Base-by-base conservation (phyloP, 2,329 filamentous ascomycete species). In the Balansia obtecta region DNA sequence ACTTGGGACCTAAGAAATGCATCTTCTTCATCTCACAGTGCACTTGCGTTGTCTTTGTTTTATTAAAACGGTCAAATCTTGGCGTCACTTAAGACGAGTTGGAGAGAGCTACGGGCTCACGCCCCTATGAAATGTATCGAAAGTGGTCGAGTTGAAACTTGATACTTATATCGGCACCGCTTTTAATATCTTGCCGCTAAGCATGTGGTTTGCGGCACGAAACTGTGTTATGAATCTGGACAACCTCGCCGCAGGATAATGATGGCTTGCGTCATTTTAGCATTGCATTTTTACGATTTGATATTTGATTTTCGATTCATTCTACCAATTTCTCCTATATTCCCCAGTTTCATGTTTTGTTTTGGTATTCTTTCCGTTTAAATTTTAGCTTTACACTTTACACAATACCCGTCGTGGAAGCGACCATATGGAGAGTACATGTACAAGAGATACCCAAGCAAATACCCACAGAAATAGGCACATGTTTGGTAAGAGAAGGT, bases 361-460 rank as follows among this genome's bases (percentile, higher is more conserved):
- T 27, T 20, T 39, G n/a, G 27, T 27, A 30, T 40, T 40, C 7
- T 40, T 40, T 11, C 38, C n/a, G 22, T 40, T 27, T 3, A 40
- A 6, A 41, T 15, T 45, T 43, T 32, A 30, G 32, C 18, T 50
- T 33, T 41, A 33, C 11, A 20, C 45, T 44, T 43, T 16, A 44
- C 39, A 43, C 16, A 53, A 53, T 50, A 53, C 51, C 51, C 49
- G 48, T 34, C 22, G 45, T 34, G 12, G 50, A 48, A 48, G 45
- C 50, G 40, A 45, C 22, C 41, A 30, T 33, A 37, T 9, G 32
- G 46, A 50, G 34, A 37, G 33, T 46, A 32, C 30, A 40, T 37
- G 38, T 48, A 50, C 38, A 52, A 50, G 34, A 55, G 51, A 55
- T 55, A 55, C 53, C 53, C 52, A 40, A 46, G 41, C 45, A 42